phyloP scores from a whole-genome alignment of 768 basidiomycete species.

The Boletus rufocinnamomeus region DNA sequence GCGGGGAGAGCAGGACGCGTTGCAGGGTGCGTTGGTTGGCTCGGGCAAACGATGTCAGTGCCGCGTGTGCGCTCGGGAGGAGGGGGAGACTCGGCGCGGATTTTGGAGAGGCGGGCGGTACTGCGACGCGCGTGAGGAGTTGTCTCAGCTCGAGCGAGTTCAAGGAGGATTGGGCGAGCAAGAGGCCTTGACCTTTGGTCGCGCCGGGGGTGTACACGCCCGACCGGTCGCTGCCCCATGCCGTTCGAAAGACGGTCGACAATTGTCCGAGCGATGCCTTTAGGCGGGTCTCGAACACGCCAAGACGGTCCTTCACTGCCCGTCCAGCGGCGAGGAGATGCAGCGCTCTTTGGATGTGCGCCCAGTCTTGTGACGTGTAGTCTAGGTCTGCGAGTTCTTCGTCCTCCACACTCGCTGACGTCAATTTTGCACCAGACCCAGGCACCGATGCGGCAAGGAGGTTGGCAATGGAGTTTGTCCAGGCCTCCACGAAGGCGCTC shows the following conservation, averaged over 20 bases:
- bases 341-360: constrained; percentile 76
- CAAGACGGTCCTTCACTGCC: constrained; percentile 66
- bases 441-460: constrained; percentile 33
- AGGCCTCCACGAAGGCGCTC: constrained; percentile 65
- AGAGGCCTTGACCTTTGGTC: constrained; percentile 65
- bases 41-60: constrained; percentile 64
- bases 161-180: constrained; percentile 82
- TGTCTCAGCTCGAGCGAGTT: constrained; percentile 72
- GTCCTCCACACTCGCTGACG: constrained; percentile 32
- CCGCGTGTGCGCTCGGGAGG: constrained; percentile 53
- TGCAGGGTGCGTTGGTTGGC: constrained; percentile 80
- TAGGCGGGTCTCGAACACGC: constrained; percentile 69
- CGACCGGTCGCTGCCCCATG: constrained; percentile 49
- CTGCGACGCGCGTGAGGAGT: constrained; percentile 35
- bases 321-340: constrained; percentile 84
- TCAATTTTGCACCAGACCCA: constrained; percentile 35
- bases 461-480: constrained; percentile 53
- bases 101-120: constrained; percentile 13
- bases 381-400: constrained; percentile 79
- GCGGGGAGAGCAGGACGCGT: constrained; percentile 79
- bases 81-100: constrained; percentile 48
- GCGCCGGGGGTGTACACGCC: constrained; percentile 58
- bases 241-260: constrained; percentile 58
- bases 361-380: constrained; percentile 89
- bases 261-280: constrained; percentile 58